phyloP scores from a whole-genome alignment of 345 rosid species.

The Ailanthus altissimus region DNA sequence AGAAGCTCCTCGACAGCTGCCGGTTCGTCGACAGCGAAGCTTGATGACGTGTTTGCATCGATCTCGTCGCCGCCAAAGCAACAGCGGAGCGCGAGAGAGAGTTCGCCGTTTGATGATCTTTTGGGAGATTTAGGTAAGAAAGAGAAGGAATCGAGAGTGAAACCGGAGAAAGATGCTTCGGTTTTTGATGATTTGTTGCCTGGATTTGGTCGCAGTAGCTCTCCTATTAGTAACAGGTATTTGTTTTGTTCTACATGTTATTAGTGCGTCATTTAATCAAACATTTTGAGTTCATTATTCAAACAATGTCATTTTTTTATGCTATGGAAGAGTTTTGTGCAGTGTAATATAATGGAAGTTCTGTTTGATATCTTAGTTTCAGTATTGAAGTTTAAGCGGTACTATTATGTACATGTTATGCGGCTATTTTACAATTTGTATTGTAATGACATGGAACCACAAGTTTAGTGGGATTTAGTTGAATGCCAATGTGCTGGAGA shows the following conservation, averaged over 20 bases:
- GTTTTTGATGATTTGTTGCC: slow-evolving; percentile 73
- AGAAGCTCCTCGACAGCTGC: slow-evolving; percentile 36
- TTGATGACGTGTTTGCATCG: slow-evolving; percentile 44
- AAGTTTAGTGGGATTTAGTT: not conserved
- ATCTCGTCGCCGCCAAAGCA: slow-evolving; percentile 35
- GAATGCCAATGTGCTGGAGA: not conserved
- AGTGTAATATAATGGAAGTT: not conserved
- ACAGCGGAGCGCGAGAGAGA: slow-evolving; percentile 22
- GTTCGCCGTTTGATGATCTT: slow-evolving; percentile 59
- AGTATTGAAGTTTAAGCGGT: not conserved
- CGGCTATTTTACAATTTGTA: not conserved
- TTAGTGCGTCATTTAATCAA: not conserved
- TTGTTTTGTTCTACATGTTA: slow-evolving; percentile 19
- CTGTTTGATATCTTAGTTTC: not conserved
- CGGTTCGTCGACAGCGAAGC: slow-evolving; percentile 35
- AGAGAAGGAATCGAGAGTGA: slow-evolving; percentile 33
- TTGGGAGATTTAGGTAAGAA: slow-evolving; percentile 47
- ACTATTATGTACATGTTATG: not conserved
- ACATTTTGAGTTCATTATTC: not conserved
- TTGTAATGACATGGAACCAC: not conserved
- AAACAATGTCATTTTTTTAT: not conserved
- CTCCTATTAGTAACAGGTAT: slow-evolving; percentile 49
- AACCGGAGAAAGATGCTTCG: slow-evolving; percentile 34
- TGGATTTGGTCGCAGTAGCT: slow-evolving; percentile 66
- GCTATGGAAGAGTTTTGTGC: not conserved